Conservation (phyloP, 345 rosid genomes). For the Hevea brasiliensis region DNA sequence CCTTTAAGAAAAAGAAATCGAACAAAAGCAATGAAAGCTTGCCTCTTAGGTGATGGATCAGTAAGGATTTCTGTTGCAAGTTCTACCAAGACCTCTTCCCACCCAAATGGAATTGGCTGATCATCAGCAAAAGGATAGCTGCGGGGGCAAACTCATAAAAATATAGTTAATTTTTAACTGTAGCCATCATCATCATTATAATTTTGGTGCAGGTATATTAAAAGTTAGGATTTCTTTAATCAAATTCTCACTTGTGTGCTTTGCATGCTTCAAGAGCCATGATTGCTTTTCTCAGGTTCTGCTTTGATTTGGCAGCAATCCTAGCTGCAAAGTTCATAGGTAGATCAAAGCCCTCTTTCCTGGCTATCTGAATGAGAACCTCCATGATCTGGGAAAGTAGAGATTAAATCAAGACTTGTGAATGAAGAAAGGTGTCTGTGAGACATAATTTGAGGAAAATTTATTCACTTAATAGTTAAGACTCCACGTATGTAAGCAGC, state of each 20-base stretch:
- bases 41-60: slow-evolving; percentile 60
- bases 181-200: neutral
- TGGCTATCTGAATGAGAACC: slow-evolving; percentile 58
- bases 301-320: slow-evolving; percentile 62
- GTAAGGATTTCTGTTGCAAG: slow-evolving; percentile 54
- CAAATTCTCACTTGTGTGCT: slow-evolving; percentile 48
- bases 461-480: too few species aligned
- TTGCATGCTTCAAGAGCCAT: slow-evolving; percentile 79
- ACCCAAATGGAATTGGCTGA: slow-evolving; percentile 60
- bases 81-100: slow-evolving; percentile 63
- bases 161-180: too few species aligned
- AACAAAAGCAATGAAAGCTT: neutral
- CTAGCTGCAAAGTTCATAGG: slow-evolving; percentile 61
- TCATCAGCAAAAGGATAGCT: slow-evolving; percentile 66
- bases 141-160: slow-evolving; percentile 15
- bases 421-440: neutral
- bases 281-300: slow-evolving; percentile 59
- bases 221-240: neutral
- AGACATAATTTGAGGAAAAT: neutral
- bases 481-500: too few species aligned
- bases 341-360: slow-evolving; percentile 61
- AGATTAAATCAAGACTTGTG: neutral
- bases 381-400: slow-evolving; percentile 53
- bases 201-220: neutral
- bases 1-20: neutral